Conservation (phyloP, 192 early-diverging fungal genomes). For the Coemansia pectinata region DNA sequence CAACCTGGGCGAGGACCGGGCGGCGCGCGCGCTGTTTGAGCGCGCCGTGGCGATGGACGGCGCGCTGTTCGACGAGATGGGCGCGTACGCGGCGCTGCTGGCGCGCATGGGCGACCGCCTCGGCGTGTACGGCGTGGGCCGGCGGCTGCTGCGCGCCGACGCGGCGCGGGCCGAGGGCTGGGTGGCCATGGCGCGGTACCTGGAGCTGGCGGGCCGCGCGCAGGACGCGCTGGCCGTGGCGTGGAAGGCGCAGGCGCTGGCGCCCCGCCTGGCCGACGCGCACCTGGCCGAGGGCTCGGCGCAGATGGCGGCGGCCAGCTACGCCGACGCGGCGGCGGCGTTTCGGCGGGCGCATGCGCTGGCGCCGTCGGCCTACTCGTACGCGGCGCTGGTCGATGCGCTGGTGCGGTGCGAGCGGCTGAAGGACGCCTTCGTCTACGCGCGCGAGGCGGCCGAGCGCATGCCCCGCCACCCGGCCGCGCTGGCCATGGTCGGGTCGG, state of each 20-base stretch:
- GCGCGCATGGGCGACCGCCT: slow-evolving; percentile 14
- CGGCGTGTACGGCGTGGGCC: slow-evolving; percentile 33
- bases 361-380: slow-evolving; percentile 20
- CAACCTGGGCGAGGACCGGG: slow-evolving; percentile 20
- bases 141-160: slow-evolving; percentile 35
- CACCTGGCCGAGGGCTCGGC: slow-evolving; percentile 35
- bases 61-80: slow-evolving; percentile 34
- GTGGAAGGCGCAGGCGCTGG: slow-evolving; percentile 51
- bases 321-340: slow-evolving; percentile 29
- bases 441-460: slow-evolving; percentile 39
- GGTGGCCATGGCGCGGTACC: slow-evolving; percentile 52
- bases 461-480: slow-evolving; percentile 36
- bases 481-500: slow-evolving; percentile 37
- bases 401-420: slow-evolving; percentile 25
- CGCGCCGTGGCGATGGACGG: slow-evolving; percentile 22
- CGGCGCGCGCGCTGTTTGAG: slow-evolving; percentile 27
- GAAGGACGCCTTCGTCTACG: slow-evolving; percentile 47
- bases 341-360: slow-evolving; percentile 33
- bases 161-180: slow-evolving; percentile 41
- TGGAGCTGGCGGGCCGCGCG: slow-evolving; percentile 22
- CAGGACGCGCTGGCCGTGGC: slow-evolving; percentile 48
- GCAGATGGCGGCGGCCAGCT: slow-evolving; percentile 28
- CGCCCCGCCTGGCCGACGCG: slow-evolving; percentile 26
- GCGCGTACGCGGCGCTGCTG: slow-evolving; percentile 31
- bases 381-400: slow-evolving; percentile 20